phyloP scores from a whole-genome alignment of 768 basidiomycete genomes.

The Artomyces pyxidatus region DNA sequence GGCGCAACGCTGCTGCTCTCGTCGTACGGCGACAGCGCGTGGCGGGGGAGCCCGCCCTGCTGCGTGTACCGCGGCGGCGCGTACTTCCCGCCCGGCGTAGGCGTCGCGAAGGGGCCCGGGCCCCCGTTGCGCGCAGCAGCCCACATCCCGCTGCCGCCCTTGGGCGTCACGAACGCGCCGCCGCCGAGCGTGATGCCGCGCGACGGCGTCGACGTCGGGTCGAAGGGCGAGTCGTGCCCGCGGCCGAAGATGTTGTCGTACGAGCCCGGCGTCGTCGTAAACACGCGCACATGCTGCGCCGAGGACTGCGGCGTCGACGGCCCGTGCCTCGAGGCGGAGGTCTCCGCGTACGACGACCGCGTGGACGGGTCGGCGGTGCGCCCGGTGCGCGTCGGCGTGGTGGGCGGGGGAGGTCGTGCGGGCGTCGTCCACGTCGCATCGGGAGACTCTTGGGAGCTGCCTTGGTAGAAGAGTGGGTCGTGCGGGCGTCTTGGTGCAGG shows the following conservation, averaged over 20 bases:
- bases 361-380: conserved; percentile 19
- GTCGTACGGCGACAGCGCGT: background rate
- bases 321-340: conserved; percentile 45
- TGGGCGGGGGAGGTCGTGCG: conserved; percentile 28
- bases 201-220: conserved; percentile 78
- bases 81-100: background rate
- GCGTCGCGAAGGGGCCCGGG: background rate
- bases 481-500: conserved; percentile 29
- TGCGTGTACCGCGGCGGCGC: background rate
- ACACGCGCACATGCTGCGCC: conserved; percentile 21
- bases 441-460: conserved; percentile 46
- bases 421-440: conserved; percentile 34
- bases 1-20: background rate
- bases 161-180: conserved; percentile 14
- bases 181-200: conserved; percentile 43
- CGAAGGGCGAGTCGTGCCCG: conserved; percentile 50
- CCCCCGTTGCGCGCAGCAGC: background rate
- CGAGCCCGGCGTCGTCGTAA: conserved; percentile 18
- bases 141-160: background rate
- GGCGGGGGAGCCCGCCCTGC: background rate
- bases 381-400: conserved; percentile 32
- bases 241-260: conserved; percentile 17
- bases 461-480: conserved; percentile 55
- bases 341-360: conserved; percentile 34
- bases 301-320: conserved; percentile 39